Evolutionary conservation across 208 protist species (phyloP).

Genomic region (Sergeia podlipaevii): DNA sequence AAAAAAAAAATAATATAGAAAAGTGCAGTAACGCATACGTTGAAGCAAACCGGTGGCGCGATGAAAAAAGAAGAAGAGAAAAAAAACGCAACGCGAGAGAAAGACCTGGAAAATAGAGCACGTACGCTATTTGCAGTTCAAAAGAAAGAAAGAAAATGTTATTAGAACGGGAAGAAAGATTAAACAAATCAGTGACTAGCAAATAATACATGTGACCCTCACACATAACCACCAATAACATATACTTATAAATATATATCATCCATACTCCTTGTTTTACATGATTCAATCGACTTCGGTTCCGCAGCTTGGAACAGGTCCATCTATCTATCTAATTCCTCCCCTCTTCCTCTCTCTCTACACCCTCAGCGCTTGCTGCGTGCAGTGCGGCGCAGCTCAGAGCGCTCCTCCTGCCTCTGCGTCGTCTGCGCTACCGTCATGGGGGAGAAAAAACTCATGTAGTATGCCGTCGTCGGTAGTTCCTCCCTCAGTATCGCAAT

Average conservation of each 20-base stretch:
- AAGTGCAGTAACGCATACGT: neutral
- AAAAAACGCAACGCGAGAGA: neutral
- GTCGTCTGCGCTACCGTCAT: too few relatives aligned
- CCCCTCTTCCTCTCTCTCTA: too few relatives aligned
- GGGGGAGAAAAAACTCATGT: constrained; percentile 43
- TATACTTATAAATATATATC: too few relatives aligned
- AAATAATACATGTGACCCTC: too few relatives aligned
- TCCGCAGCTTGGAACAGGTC: too few relatives aligned
- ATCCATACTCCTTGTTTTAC: too few relatives aligned
- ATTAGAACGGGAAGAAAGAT: neutral
- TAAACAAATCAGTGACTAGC: too few relatives aligned
- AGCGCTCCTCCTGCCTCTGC: neutral
- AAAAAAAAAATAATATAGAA: constrained; percentile 1
- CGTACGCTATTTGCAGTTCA: neutral
- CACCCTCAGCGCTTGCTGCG: too few relatives aligned
- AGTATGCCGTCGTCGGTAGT: constrained; percentile 34
- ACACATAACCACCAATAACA: too few relatives aligned
- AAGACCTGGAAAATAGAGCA: neutral
- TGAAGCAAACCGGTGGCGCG: neutral
- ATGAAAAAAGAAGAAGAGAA: constrained; percentile 2
- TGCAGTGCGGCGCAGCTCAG: too few relatives aligned
- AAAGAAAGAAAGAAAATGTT: neutral
- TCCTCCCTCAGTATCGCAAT: constrained; percentile 25
- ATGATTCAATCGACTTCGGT: too few relatives aligned
- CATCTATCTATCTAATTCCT: too few relatives aligned